phyloP scores from a whole-genome alignment of 331 rosid genomes.

The Rhamnella rubrinervis region DNA sequence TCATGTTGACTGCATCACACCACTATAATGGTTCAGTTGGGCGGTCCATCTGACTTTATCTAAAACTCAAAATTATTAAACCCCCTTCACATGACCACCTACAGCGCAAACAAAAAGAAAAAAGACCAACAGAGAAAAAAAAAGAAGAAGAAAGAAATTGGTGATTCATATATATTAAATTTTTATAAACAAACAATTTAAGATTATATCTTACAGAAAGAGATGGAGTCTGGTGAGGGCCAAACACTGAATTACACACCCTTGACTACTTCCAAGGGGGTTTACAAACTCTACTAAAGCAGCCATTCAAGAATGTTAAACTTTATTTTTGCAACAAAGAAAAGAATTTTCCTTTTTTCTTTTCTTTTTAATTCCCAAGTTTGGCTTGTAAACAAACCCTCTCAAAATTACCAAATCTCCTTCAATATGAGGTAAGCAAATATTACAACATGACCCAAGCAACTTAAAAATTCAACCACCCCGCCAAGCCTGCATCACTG shows the following conservation, averaged over 20 bases:
- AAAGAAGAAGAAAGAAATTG: not conserved
- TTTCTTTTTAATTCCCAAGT: slow-evolving; percentile 4
- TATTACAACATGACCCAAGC: slow-evolving; percentile 40
- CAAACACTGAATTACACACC: slow-evolving; percentile 2
- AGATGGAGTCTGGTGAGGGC: not conserved
- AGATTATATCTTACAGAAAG: not conserved
- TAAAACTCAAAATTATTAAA: slow-evolving; percentile 12
- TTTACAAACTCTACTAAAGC: not conserved
- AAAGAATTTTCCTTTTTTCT: slow-evolving; percentile 4
- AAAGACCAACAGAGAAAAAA: too few relatives aligned
- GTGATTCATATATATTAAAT: slow-evolving; percentile 25
- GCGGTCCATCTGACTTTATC: slow-evolving; percentile 16
- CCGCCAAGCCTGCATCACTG: slow-evolving; percentile 33
- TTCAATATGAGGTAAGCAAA: slow-evolving; percentile 52
- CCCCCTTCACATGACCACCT: too few relatives aligned
- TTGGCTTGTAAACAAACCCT: slow-evolving; percentile 19
- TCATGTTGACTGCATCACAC: slow-evolving; percentile 17
- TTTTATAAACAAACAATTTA: slow-evolving; percentile 11
- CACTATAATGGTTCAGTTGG: slow-evolving; percentile 5
- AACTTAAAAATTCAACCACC: slow-evolving; percentile 26
- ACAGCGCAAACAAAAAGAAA: too few relatives aligned
- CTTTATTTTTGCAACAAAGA: slow-evolving; percentile 16
- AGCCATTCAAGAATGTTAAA: slow-evolving; percentile 33
- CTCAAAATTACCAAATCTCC: slow-evolving; percentile 42
- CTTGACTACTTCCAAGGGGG: slow-evolving; percentile 17